Evolutionary conservation across 2,329 filamentous ascomycete genomes (phyloP), one percentile per base, ranked within the genome.

Genomic region (Sarocladiaceae sp.): DNA sequence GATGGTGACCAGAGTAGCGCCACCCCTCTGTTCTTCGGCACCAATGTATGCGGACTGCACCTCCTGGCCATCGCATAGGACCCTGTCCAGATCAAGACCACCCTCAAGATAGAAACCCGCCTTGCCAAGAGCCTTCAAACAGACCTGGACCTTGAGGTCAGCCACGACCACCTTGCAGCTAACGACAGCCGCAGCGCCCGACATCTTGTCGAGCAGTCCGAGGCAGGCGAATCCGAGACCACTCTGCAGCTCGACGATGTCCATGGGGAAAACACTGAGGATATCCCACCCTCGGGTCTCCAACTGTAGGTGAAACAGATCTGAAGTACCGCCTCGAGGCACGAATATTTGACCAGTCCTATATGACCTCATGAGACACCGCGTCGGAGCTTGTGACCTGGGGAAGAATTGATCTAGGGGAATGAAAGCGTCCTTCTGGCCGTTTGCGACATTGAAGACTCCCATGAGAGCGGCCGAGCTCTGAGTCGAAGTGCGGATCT

Each of bases 41-140:
- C n/a, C n/a, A n/a, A n/a, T n/a, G n/a, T n/a, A n/a, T n/a, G n/a
- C n/a, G n/a, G n/a, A n/a, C n/a, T n/a, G n/a, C n/a, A n/a, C n/a
- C n/a, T n/a, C n/a, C n/a, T n/a, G n/a, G n/a, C n/a, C n/a, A n/a
- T n/a, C n/a, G n/a, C n/a, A n/a, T n/a, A n/a, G n/a, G n/a, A n/a
- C n/a, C n/a, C n/a, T n/a, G n/a, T n/a, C n/a, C n/a, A n/a, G n/a
- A n/a, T n/a, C n/a, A n/a, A n/a, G n/a, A n/a, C n/a, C n/a, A n/a
- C n/a, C n/a, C n/a, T n/a, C n/a, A n/a, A n/a, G n/a, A n/a, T n/a
- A n/a, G n/a, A n/a, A n/a, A n/a, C n/a, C n/a, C n/a, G n/a, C n/a
- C n/a, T n/a, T n/a, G 0, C 91, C 91, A 1, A 96, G 65, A 0
- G 89, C 89, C 59, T 94, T 96, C 33, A 96, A 59, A 13, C 74